These are phyloP conservation scores for Talaromyces sp. DNA, from an alignment of 2,329 filamentous ascomycete species.

Conservation along the genomic window DNA sequence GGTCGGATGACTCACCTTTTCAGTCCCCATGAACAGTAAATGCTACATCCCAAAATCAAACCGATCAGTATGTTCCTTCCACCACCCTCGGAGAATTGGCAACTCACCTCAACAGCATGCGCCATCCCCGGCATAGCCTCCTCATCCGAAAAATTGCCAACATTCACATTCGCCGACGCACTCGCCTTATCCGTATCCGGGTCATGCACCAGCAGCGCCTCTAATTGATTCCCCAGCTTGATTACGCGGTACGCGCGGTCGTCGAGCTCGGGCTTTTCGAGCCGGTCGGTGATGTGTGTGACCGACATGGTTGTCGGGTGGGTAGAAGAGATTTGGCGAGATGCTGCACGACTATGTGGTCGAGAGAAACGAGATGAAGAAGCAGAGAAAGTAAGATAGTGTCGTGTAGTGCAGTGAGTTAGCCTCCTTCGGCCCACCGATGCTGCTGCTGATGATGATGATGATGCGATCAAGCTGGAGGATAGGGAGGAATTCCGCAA, in stretches of 20 bases:
- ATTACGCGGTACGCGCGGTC: constrained; percentile 86
- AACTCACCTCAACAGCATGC: constrained; percentile 75
- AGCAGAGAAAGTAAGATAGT: background rate
- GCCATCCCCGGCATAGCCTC: constrained; percentile 91
- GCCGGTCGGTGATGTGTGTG: constrained; percentile 61
- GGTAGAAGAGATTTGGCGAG: constrained; percentile 14
- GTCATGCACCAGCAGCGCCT: constrained; percentile 90
- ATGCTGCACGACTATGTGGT: constrained; percentile 6
- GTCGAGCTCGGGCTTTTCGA: constrained; percentile 83
- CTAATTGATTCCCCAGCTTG: constrained; percentile 78
- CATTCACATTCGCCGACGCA: constrained; percentile 90
- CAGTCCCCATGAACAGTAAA: constrained; percentile 95
- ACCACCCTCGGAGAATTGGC: too few relatives aligned
- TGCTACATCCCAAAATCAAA: constrained; percentile 49
- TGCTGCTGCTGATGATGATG: background rate
- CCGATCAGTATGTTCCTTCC: too few relatives aligned
- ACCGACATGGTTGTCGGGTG: constrained; percentile 27
- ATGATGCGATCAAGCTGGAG: background rate
- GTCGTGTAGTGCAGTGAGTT: background rate
- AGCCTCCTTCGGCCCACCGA: background rate
- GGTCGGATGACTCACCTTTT: constrained; percentile 62
- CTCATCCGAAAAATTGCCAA: constrained; percentile 91
- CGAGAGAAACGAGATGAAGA: background rate
- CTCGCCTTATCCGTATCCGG: constrained; percentile 95
- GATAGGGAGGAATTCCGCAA: background rate